These are phyloP conservation scores for Harrya chromipes DNA, from an alignment of 768 basidiomycete genomes.

Conservation along the genomic window DNA sequence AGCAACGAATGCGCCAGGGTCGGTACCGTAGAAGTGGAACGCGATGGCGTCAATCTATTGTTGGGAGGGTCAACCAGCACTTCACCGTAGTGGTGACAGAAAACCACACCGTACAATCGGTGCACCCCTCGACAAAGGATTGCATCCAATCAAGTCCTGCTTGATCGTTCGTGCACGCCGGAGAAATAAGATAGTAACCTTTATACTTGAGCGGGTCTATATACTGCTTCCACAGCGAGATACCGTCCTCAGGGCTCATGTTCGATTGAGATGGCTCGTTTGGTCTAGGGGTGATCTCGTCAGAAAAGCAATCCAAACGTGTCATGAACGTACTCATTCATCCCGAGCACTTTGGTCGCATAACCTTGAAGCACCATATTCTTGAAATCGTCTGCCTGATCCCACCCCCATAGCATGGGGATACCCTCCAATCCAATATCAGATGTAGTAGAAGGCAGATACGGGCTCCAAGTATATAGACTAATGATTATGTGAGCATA, in stretches of 20 bases:
- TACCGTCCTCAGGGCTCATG: conserved; percentile 52
- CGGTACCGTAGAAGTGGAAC: conserved; percentile 70
- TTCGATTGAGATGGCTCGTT: conserved; percentile 64
- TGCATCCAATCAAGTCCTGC: conserved; percentile 66
- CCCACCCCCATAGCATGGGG: conserved; percentile 73
- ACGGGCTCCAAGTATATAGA: conserved; percentile 70
- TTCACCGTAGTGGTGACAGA: background rate
- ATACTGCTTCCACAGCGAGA: conserved; percentile 58
- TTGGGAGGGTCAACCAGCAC: background rate
- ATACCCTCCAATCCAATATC: conserved; percentile 50
- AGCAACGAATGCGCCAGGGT: conserved; percentile 44
- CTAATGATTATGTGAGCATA: conserved; percentile 19
- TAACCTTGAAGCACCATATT: conserved; percentile 48
- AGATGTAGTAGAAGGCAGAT: conserved; percentile 39
- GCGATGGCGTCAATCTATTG: conserved; percentile 59
- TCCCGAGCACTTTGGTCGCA: conserved; percentile 55
- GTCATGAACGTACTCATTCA: conserved; percentile 67
- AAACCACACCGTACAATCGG: conserved; percentile 48
- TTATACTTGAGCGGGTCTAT: conserved; percentile 56
- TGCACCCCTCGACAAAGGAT: conserved; percentile 52
- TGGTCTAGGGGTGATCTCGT: conserved; percentile 46
- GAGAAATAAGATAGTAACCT: conserved; percentile 64
- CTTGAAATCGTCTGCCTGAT: conserved; percentile 48
- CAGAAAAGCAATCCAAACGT: background rate
- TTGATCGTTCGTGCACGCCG: conserved; percentile 66